These are phyloP conservation scores for Isabelozyma pseudorhagii DNA, from an alignment of 805 yeast genomes.

Conservation along the genomic window DNA sequence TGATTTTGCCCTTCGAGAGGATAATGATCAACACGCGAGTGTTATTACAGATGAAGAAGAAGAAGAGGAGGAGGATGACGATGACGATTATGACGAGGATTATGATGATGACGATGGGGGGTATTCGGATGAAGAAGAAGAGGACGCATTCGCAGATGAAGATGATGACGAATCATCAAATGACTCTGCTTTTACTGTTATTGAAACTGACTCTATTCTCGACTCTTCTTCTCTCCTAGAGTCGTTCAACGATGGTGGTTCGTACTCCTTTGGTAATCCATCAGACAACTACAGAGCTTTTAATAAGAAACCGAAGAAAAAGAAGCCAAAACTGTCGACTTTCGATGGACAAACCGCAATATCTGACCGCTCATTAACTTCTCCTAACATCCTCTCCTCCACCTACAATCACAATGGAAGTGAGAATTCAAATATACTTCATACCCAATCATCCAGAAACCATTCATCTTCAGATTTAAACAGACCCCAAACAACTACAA, in stretches of 20 bases:
- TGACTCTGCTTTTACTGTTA: constrained; percentile 44
- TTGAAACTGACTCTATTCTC: constrained; percentile 36
- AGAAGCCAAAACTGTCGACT: constrained; percentile 2
- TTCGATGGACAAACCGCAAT: background rate
- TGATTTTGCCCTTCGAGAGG: constrained; percentile 28
- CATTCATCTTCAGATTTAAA: background rate
- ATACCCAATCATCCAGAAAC: constrained; percentile 5
- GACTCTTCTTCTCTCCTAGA: constrained; percentile 23
- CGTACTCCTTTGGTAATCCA: constrained; percentile 13
- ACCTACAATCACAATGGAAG: constrained; percentile 1
- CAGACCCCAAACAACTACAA: background rate
- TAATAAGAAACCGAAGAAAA: constrained; percentile 10
- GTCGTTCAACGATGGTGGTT: constrained; percentile 14
- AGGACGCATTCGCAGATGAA: constrained; percentile 24
- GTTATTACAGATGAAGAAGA: constrained; percentile 15
- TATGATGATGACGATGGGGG: constrained; percentile 18
- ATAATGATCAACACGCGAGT: background rate
- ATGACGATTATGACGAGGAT: constrained; percentile 12
- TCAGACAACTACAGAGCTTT: constrained; percentile 5
- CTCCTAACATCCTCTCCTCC: background rate
- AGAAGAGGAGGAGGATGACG: constrained; percentile 12
- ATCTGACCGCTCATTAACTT: background rate
- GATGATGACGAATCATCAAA: constrained; percentile 24
- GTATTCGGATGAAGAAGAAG: constrained; percentile 23
- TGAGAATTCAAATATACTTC: constrained; percentile 2